Percentiles rank a stretch among this genome's conserved stretches.
Conservation (phyloP, 2,329 filamentous ascomycete genomes). For the Fusarium pseudoanthophilum region DNA sequence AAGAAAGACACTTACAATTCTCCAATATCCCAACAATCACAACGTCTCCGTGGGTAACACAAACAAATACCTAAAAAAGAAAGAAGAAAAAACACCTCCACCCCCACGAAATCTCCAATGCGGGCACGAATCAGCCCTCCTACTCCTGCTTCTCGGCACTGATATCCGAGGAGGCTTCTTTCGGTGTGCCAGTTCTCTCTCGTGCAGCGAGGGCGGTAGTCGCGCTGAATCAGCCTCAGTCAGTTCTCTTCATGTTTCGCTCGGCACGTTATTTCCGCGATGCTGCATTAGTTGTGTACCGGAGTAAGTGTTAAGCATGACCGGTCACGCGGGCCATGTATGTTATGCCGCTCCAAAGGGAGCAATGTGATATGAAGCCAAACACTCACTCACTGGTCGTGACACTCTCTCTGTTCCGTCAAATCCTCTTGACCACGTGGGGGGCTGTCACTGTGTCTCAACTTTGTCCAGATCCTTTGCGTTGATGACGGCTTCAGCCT, state of each 20-base stretch:
- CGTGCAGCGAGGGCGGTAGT: constrained; percentile 1
- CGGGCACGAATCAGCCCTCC: constrained; percentile 36
- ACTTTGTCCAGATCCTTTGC: not conserved
- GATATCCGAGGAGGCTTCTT: constrained; percentile 22
- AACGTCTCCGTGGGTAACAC: not conserved
- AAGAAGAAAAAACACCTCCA: not conserved
- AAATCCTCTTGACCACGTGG: not conserved
- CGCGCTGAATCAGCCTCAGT: constrained; percentile 24
- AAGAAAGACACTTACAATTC: not conserved
- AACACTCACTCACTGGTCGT: not conserved
- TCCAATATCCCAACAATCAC: constrained; percentile 1
- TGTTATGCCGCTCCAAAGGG: not conserved
- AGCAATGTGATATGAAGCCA: not conserved
- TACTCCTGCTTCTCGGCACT: constrained; percentile 24
- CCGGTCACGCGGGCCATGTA: not conserved
- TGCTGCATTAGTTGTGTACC: constrained; percentile 15
- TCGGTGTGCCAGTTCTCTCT: constrained; percentile 16
- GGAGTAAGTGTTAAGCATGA: not conserved
- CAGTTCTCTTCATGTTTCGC: constrained; percentile 7
- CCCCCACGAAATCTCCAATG: constrained; percentile 26
- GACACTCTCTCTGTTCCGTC: not conserved
- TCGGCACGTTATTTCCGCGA: constrained; percentile 35
- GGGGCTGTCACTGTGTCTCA: not conserved
- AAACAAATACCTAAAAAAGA: not conserved
- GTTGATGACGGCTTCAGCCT: not conserved